A percentile compares a stretch with the other conserved stretches of the same genome.
These are phyloP conservation scores for Aureobasidium melanogenum DNA, from an alignment of 2,329 filamentous ascomycete species.

Conservation along the genomic window DNA sequence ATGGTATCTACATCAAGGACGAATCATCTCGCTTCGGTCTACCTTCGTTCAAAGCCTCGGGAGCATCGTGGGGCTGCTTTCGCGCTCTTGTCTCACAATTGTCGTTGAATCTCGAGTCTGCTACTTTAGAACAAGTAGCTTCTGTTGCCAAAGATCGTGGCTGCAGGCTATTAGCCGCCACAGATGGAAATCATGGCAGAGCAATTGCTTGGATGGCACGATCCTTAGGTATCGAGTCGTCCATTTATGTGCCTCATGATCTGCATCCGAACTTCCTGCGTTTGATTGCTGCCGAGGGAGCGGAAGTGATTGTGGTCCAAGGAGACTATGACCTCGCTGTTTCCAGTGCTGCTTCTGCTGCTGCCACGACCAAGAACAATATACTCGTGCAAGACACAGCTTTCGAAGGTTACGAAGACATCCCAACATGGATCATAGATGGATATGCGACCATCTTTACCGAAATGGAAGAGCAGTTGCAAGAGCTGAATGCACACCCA, in stretches of 20 bases:
- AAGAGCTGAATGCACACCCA: conserved; percentile 27
- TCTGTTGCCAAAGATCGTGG: conserved; percentile 22
- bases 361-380: conserved; percentile 33
- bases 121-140: conserved; percentile 6
- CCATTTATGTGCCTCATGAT: conserved; percentile 54
- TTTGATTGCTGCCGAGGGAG: conserved; percentile 55
- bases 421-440: conserved; percentile 67
- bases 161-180: conserved; percentile 52
- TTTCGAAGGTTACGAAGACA: conserved; percentile 56
- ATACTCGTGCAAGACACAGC: conserved; percentile 62
- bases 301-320: conserved; percentile 44
- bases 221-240: conserved; percentile 45
- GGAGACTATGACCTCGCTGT: conserved; percentile 60
- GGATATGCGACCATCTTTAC: conserved; percentile 66
- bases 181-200: conserved; percentile 69
- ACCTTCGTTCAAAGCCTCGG: conserved; percentile 72
- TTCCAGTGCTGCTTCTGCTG: not conserved
- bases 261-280: conserved; percentile 47
- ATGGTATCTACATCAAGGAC: conserved; percentile 58
- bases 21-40: conserved; percentile 60
- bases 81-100: conserved; percentile 38
- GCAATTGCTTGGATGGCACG: conserved; percentile 61
- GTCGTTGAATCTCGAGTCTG: not conserved
- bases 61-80: conserved; percentile 65
- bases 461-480: conserved; percentile 57